Conservation (phyloP, 805 yeast genomes). For the Candida germanica region DNA sequence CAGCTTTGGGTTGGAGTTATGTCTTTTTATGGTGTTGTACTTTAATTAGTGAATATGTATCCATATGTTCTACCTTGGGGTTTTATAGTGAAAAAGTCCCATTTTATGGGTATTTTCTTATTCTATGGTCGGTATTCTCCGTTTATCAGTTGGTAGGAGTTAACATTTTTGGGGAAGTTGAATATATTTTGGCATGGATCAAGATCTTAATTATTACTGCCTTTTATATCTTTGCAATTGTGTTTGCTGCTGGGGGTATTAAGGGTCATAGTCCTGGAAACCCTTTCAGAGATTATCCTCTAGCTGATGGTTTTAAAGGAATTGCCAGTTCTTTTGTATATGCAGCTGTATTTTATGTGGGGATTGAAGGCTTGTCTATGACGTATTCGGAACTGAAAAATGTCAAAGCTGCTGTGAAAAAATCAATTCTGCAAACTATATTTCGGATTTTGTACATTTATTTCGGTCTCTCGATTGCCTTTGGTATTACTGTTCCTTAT, state of each 20-base stretch:
- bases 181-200: conserved; percentile 23
- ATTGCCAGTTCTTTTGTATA: conserved; percentile 45
- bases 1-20: conserved; percentile 40
- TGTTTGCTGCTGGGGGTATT: conserved; percentile 25
- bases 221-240: conserved; percentile 17
- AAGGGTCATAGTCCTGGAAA: conserved; percentile 25
- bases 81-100: conserved; percentile 42
- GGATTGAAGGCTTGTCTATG: conserved; percentile 25
- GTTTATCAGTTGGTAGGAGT: conserved; percentile 36
- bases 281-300: conserved; percentile 22
- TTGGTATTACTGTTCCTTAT: conserved; percentile 33
- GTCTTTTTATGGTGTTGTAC: conserved; percentile 38
- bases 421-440: conserved; percentile 29
- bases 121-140: conserved; percentile 35
- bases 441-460: conserved; percentile 30
- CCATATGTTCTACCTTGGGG: conserved; percentile 43
- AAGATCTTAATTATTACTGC: conserved; percentile 22
- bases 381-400: conserved; percentile 31
- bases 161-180: conserved; percentile 33
- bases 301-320: conserved; percentile 27
- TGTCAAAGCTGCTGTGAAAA: conserved; percentile 29
- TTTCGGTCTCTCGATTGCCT: conserved; percentile 25
- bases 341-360: conserved; percentile 39
- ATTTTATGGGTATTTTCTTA: conserved; percentile 45
- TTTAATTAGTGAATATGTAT: conserved; percentile 44